Base-by-base conservation (phyloP, 345 rosid genomes). In the Eucalyptus albens region DNA sequence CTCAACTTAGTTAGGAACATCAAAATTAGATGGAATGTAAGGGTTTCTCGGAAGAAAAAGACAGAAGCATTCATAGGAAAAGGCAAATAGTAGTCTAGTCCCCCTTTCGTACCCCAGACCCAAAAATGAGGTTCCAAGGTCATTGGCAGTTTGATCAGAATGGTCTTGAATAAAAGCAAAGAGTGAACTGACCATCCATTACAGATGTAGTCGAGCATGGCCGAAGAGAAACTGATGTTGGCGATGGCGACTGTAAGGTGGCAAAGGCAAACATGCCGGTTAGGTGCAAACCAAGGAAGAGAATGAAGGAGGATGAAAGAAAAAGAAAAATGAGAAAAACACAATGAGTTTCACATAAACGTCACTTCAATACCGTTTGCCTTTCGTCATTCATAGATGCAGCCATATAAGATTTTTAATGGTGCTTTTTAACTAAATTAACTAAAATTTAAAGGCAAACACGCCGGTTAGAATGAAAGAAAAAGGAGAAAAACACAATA, bases 361-460 rank as follows among this genome's bases (percentile, higher is more conserved):
- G 0, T 33, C 37, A 15, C 19, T 15, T 15, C 11, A 1, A 13
- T 12, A 65, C 11, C 11, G 3, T 15, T 7, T n/a, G 1, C 31
- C 2, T 29, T 62, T 15, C 0, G 3, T 62, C 33, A 6, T 62
- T 7, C 31, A 62, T 13, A 27, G 5, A 62, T 29, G 33, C 5
- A 27, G 5, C 31, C 9, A 2, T n/a, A 29, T 62, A 29, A 62
- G 72, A 62, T 62, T 6, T 62, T 29, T 62, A 62, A 29, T 7
- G 9, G 19, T 62, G 19, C 33, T 4, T 15, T 3, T 27, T 29
- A 0, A 29, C 3, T 14, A 15, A 65, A 65, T 3, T 53, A n/a
- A n/a, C n/a, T n/a, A n/a, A n/a, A n/a, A n/a, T n/a, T n/a, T n/a
- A n/a, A n/a, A n/a, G n/a, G n/a, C n/a, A n/a, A n/a, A n/a, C n/a